Percentiles rank a stretch among this genome's conserved stretches.
Conservation (phyloP, 2,329 filamentous ascomycete species). For the Verticillium nubilum region DNA sequence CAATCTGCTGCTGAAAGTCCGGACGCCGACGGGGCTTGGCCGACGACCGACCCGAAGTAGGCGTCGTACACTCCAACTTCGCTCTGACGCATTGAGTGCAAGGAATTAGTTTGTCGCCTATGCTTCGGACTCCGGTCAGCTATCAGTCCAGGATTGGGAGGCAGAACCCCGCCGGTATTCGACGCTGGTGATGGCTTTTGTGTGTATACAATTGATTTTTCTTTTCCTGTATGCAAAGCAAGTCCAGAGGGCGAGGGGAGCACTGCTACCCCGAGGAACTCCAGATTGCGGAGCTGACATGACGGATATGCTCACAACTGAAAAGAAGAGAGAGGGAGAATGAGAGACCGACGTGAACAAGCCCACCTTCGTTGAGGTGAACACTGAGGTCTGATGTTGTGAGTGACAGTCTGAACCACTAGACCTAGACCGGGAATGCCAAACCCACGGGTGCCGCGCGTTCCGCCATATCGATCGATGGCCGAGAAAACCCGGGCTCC, state of each 20-base stretch:
- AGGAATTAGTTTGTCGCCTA: neutral
- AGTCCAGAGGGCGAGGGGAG: neutral
- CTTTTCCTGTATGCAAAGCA: neutral
- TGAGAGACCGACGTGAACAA: too few species aligned
- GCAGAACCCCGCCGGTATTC: too few species aligned
- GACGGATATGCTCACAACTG: too few species aligned
- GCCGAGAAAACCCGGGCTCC: neutral
- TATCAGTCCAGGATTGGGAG: neutral
- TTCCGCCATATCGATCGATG: neutral
- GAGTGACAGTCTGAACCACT: too few species aligned
- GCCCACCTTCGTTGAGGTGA: too few species aligned
- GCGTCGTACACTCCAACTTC: neutral
- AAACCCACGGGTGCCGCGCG: too few species aligned
- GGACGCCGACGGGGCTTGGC: neutral
- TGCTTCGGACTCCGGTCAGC: neutral
- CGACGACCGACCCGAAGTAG: neutral
- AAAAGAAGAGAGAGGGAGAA: too few species aligned
- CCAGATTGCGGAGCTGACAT: too few species aligned
- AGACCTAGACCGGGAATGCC: too few species aligned
- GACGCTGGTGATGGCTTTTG: neutral
- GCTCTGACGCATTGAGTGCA: neutral
- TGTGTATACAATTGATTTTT: conserved; percentile 1
- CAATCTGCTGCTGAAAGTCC: neutral
- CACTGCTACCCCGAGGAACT: too few species aligned
- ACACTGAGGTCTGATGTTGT: too few species aligned